Conservation (phyloP, 2,329 filamentous ascomycete genomes). For the Ophiosphaerella herpotricha region DNA sequence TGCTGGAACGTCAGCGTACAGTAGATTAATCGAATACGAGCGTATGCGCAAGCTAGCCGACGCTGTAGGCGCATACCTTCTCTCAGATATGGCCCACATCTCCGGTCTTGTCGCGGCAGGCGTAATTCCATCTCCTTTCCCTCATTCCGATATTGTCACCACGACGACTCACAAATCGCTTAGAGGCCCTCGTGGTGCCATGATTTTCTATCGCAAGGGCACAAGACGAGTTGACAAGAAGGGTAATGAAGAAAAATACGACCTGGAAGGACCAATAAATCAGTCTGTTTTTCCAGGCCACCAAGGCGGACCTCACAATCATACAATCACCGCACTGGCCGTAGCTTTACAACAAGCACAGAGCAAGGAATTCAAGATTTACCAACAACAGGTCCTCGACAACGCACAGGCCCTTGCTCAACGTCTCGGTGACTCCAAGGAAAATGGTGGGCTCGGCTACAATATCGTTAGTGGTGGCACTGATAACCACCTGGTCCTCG, state of each 20-base stretch:
- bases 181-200: constrained; percentile 93
- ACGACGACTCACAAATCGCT: constrained; percentile 99
- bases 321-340: constrained; percentile 96
- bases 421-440: constrained; percentile 71
- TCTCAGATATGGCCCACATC: constrained; percentile 99
- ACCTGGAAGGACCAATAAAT: constrained; percentile 96
- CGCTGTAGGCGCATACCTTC: constrained; percentile 88
- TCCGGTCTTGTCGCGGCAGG: constrained; percentile 91
- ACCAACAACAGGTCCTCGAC: constrained; percentile 88
- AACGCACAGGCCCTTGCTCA: constrained; percentile 92
- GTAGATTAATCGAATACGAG: constrained; percentile 93
- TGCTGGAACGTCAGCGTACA: constrained; percentile 97
- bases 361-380: constrained; percentile 86
- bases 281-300: constrained; percentile 99
- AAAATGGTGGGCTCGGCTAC: constrained; percentile 74
- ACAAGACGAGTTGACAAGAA: constrained; percentile 88
- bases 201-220: constrained; percentile 99
- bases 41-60: constrained; percentile 97
- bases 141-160: constrained; percentile 92
- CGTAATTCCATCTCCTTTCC: constrained; percentile 92
- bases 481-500: constrained; percentile 95
- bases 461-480: constrained; percentile 95
- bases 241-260: constrained; percentile 89
- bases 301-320: constrained; percentile 98
- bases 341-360: constrained; percentile 95